Base-by-base conservation (phyloP, 305 asterid genomes). In the Striga hermonthica region DNA sequence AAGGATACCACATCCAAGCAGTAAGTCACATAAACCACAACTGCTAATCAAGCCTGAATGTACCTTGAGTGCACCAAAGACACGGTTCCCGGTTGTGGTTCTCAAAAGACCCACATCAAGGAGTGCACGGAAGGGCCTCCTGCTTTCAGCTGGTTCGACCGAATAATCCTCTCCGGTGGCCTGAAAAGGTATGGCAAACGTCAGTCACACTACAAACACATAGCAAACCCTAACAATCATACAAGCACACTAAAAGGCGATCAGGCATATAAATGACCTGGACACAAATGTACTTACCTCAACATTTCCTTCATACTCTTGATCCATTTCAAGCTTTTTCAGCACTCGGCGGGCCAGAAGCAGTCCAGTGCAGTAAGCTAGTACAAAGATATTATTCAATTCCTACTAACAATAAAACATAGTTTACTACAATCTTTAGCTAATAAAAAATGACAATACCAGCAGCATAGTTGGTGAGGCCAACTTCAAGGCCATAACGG, bases 351-450 rank as follows among this genome's bases (percentile, higher is more conserved):
- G 90, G 49, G 90, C 90, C 72, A 87, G 73, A 6, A 87, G 85
- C 66, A 87, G 93, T 2, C 93, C 95, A 1, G 93, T 85, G 45
- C 88, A 83, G 69, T 85, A 87, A 13, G 91, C 88, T 88, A 74
- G 56, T 48, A 53, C 60, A 68, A 44, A 6, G 3, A 11, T 0
- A 10, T 35, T 70, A 53, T 22, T 12, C 7, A 44, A 60, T 58
- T 28, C 58, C 15, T 49, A 7, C 12, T 40, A 36, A 2, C 38
- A 34, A 16, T 57, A 45, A 44, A 44, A 14, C 12, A 59, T 28
- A 35, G 38, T 37, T 39, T 39, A 4, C 9, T 39, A 0, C 3
- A 9, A 9, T 2, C 3, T 45, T 1, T 4, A 45, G 4, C 50
- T 3, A 8, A 3, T 3, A 7, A 45, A 45, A 22, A 45, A 41